Evolutionary conservation across 441 rosid species (phyloP).

Genomic region (Macaranga tanarius): DNA sequence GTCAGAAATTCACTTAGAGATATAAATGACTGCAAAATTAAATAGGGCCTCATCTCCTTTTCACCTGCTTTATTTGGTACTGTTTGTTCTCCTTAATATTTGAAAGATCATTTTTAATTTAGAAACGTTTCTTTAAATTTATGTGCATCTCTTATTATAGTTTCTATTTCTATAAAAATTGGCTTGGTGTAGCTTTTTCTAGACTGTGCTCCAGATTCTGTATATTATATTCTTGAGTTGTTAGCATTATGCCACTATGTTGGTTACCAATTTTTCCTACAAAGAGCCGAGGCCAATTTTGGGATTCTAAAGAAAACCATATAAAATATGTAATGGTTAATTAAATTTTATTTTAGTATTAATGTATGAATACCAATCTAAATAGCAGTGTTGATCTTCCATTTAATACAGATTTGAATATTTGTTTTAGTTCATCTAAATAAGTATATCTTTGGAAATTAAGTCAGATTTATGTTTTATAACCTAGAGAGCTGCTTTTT

Average conservation of each 20-base stretch:
- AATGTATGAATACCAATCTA: background rate
- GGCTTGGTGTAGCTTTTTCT: constrained; percentile 70
- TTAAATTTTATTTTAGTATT: background rate
- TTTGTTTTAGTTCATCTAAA: background rate
- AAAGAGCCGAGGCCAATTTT: constrained; percentile 63
- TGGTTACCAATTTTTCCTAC: constrained; percentile 87
- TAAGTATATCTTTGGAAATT: background rate
- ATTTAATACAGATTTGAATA: background rate
- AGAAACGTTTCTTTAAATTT: background rate
- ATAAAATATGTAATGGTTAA: constrained; percentile 49
- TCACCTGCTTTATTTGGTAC: too few species aligned
- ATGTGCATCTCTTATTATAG: too few species aligned
- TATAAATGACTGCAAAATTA: background rate
- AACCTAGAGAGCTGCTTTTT: background rate
- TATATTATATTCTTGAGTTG: constrained; percentile 77
- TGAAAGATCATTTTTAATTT: background rate
- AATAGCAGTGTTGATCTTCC: background rate
- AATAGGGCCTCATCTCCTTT: too few species aligned
- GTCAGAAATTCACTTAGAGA: background rate
- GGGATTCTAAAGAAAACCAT: constrained; percentile 91
- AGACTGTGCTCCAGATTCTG: constrained; percentile 89
- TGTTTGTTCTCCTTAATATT: background rate
- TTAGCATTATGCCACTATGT: constrained; percentile 70
- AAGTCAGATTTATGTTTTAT: background rate
- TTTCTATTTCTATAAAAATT: background rate